Percentiles rank a stretch among this genome's conserved stretches.
phyloP scores from a whole-genome alignment of 140 eudicot genomes.

The Bidens hawaiensis region DNA sequence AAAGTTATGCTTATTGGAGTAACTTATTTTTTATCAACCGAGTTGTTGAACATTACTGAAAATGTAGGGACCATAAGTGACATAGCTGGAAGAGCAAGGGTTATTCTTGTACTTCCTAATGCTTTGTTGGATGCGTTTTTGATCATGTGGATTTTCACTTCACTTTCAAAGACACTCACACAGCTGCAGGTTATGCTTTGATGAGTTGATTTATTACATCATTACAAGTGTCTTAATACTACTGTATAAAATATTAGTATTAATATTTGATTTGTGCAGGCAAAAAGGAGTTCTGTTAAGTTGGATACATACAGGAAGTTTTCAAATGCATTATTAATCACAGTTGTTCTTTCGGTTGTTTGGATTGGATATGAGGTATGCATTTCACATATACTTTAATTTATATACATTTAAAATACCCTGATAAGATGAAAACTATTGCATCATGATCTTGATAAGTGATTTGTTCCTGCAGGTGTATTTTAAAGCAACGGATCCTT shows the following conservation, averaged over 20 bases:
- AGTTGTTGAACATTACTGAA: slow-evolving; percentile 77
- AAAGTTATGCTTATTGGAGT: slow-evolving; percentile 85
- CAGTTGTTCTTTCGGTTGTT: slow-evolving; percentile 73
- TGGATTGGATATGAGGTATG: slow-evolving; percentile 96
- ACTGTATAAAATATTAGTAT: slow-evolving; percentile 11
- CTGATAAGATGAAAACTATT: not conserved
- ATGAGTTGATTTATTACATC: not conserved
- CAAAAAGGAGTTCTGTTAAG: slow-evolving; percentile 86
- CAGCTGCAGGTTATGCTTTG: slow-evolving; percentile 71
- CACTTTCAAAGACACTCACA: slow-evolving; percentile 94
- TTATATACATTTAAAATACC: not conserved
- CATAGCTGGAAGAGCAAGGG: slow-evolving; percentile 88
- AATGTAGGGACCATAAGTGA: slow-evolving; percentile 94
- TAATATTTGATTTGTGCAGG: slow-evolving; percentile 40
- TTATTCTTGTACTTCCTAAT: slow-evolving; percentile 84
- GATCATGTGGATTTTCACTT: slow-evolving; percentile 94
- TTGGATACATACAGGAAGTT: slow-evolving; percentile 93
- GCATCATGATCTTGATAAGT: not conserved
- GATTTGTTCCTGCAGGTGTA: slow-evolving; percentile 56
- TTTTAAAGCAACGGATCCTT: slow-evolving; percentile 97
- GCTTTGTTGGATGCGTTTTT: slow-evolving; percentile 88
- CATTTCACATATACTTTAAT: slow-evolving; percentile 9
- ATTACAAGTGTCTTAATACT: slow-evolving; percentile 15
- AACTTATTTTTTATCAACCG: slow-evolving; percentile 87
- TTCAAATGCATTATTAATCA: slow-evolving; percentile 82